Conservation (phyloP, 495 filamentous ascomycete species). For the Bathelium albidoporum region DNA sequence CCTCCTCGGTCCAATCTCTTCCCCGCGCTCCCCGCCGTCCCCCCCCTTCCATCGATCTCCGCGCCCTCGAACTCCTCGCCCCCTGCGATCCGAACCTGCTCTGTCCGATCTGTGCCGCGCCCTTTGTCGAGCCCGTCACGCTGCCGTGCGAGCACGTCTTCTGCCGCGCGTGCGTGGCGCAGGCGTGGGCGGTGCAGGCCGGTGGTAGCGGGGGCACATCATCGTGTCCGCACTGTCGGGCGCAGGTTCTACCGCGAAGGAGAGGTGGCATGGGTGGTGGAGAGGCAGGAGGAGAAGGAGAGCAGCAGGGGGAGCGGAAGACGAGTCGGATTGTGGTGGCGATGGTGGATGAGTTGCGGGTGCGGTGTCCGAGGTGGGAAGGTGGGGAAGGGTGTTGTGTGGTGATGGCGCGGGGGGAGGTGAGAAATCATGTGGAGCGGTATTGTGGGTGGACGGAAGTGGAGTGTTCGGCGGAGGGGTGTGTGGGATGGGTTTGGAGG, state of each 20-base stretch:
- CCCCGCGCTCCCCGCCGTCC: slow-evolving; percentile 12
- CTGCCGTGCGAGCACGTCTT: slow-evolving; percentile 68
- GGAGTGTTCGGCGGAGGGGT: slow-evolving; percentile 44
- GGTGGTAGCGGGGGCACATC: no score
- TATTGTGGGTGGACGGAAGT: slow-evolving; percentile 61
- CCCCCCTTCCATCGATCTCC: slow-evolving; percentile 46
- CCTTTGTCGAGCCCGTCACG: slow-evolving; percentile 61
- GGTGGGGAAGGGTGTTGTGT: slow-evolving; percentile 50
- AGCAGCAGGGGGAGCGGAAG: slow-evolving; percentile 2
- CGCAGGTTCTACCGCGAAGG: no score
- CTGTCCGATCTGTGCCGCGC: slow-evolving; percentile 72
- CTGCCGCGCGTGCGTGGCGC: slow-evolving; percentile 58
- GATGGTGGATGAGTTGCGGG: slow-evolving; percentile 67
- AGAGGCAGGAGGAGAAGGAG: slow-evolving; percentile 9
- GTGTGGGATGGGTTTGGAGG: slow-evolving; percentile 36
- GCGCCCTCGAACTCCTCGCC: slow-evolving; percentile 58
- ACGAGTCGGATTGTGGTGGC: slow-evolving; percentile 41
- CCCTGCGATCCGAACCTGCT: slow-evolving; percentile 65
- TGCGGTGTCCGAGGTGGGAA: slow-evolving; percentile 54
- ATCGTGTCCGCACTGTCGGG: slow-evolving; percentile 34
- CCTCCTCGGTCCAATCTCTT: no score
- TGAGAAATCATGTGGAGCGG: slow-evolving; percentile 63
- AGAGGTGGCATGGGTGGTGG: no score
- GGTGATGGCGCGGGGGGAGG: slow-evolving; percentile 51
- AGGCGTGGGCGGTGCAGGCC: slow-evolving; percentile 18